Base-by-base conservation (phyloP, 2,329 filamentous ascomycete genomes). In the Phialemonium atrogriseum region DNA sequence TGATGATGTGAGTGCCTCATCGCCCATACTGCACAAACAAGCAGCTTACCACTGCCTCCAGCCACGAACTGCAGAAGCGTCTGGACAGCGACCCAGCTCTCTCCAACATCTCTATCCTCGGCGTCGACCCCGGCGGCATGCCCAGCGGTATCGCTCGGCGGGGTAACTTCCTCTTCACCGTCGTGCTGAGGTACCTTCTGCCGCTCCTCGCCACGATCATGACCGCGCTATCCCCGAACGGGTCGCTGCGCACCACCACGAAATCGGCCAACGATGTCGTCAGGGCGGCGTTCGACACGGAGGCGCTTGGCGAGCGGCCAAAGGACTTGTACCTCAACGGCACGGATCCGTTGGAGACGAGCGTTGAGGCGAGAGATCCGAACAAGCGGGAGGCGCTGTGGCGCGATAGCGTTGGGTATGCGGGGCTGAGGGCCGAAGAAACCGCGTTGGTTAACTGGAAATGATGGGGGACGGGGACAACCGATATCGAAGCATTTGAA, bases 41-140 rank as follows among this genome's bases (percentile, higher is more conserved):
- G 40, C 7, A 23, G 37, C 20, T 7, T 18, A 11, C 5, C 14
- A 25, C 16, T 15, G 5, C 12, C 10, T 8, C 24, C 27, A 49
- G 49, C 38, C 45, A 42, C 16, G 52, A 56, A 32, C 44, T 55
- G n/a, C 43, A 48, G 18, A 39, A 36, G 16, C 47, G 52, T 7
- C 37, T 56, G 10, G 37, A 44, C 19, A 33, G 27, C 2, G 50
- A 55, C 33, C 45, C 51, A 9, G 26, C 25, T 2, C 37, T 57
- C 1, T 44, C 39, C 9, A 42, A 46, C 5, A 45, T 59, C 14
- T 45, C 41, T 10, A 36, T 55, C 19, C 35, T 59, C 4, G 46
- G 45, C n/a, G 37, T 58, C 8, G 55, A 59, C 37, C 55, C 56
- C 0, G 56, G 55, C 20, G 43, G 39, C 2, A 55, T 58, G 43